A percentile compares a stretch with the other conserved stretches of the same genome.
These are phyloP conservation scores for Tylopilus rubrobrunneus DNA, from an alignment of 768 basidiomycete species.

Conservation along the genomic window DNA sequence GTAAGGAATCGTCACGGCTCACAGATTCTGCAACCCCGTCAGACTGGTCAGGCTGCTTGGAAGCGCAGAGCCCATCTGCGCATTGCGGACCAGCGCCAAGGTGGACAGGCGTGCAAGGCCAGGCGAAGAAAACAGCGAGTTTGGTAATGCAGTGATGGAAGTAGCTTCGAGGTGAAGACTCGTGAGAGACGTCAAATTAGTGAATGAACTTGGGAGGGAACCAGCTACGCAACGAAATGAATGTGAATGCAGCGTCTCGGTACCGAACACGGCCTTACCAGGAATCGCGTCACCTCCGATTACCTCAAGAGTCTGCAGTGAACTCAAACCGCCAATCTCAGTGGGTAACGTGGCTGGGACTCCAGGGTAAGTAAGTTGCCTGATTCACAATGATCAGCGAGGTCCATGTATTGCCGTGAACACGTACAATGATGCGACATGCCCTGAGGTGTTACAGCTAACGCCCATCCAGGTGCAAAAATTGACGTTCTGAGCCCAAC, in stretches of 20 bases:
- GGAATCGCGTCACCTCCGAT: constrained; percentile 41
- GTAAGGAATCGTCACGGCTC: constrained; percentile 11
- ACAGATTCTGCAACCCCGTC: constrained; percentile 37
- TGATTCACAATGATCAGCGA: constrained; percentile 12
- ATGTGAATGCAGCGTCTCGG: not conserved
- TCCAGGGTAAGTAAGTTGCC: constrained; percentile 41
- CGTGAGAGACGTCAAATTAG: constrained; percentile 34
- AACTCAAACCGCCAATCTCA: constrained; percentile 38
- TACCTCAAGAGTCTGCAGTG: constrained; percentile 36
- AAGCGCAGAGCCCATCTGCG: constrained; percentile 36
- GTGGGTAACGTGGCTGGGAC: constrained; percentile 43
- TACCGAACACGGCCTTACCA: constrained; percentile 27
- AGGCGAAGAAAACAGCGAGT: constrained; percentile 31
- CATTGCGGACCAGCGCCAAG: constrained; percentile 39
- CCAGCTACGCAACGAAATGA: constrained; percentile 32
- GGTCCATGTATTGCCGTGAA: not conserved
- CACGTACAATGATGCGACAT: constrained; percentile 41
- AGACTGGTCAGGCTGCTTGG: constrained; percentile 34
- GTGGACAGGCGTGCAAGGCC: constrained; percentile 32
- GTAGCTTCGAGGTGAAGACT: constrained; percentile 42
- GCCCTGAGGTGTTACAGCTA: constrained; percentile 38
- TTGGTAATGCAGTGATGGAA: constrained; percentile 33
- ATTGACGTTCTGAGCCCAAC: constrained; percentile 43
- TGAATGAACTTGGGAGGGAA: constrained; percentile 37
- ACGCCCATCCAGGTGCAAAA: constrained; percentile 49